Conservation (phyloP, 2,329 filamentous ascomycete genomes). For the Sclerotinia borealis region DNA sequence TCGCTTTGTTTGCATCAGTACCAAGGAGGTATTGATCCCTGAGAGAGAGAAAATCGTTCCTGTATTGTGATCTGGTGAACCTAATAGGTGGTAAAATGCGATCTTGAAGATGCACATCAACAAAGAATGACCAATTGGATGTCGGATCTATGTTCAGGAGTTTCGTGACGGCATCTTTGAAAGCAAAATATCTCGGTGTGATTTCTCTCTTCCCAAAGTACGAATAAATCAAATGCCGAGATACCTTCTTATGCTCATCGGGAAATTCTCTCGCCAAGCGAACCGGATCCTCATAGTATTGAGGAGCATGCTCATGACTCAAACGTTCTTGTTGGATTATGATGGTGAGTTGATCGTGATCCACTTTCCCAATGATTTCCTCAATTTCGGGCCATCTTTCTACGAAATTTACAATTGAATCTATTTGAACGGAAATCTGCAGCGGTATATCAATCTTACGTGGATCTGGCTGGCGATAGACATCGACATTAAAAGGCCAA, state of each 20-base stretch:
- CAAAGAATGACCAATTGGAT: constrained; percentile 3
- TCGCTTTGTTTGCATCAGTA: not conserved
- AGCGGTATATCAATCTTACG: constrained; percentile 1
- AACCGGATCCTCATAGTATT: not conserved
- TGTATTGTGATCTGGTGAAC: not conserved
- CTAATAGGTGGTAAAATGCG: not conserved
- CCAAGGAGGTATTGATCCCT: not conserved
- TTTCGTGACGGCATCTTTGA: constrained; percentile 1
- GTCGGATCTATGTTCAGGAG: constrained; percentile 8
- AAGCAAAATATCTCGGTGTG: not conserved
- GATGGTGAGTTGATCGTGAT: constrained; percentile 7
- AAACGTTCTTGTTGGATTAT: not conserved
- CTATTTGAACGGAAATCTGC: not conserved
- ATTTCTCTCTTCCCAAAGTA: constrained; percentile 2
- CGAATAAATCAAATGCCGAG: not conserved
- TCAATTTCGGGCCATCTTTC: not conserved
- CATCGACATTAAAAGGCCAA: not conserved
- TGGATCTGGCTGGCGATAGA: constrained; percentile 1
- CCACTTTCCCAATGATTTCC: not conserved
- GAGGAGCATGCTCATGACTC: not conserved
- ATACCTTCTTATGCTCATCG: not conserved
- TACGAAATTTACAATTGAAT: not conserved
- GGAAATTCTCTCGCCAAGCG: constrained; percentile 4
- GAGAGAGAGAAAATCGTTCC: constrained; percentile 1
- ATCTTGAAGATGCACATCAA: constrained; percentile 3